phyloP scores from a whole-genome alignment of 2,329 filamentous ascomycete species.

The Fusarium sp. region DNA sequence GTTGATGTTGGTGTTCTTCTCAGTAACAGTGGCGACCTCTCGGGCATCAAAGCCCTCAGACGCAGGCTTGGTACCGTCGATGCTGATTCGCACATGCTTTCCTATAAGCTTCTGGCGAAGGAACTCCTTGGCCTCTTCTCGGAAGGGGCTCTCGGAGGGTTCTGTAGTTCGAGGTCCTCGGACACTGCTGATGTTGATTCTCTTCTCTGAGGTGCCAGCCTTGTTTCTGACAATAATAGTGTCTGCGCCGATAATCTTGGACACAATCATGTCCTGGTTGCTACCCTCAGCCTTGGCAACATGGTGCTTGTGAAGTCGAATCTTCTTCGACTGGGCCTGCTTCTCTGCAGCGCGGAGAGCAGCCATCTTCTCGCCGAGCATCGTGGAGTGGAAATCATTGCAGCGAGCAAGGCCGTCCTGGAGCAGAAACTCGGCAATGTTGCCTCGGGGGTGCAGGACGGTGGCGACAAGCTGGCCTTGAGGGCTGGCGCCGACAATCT shows the following conservation, averaged over 20 bases:
- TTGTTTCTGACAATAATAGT: constrained; percentile 90
- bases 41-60: constrained; percentile 92
- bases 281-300: constrained; percentile 75
- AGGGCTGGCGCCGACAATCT: constrained; percentile 87
- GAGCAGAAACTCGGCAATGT: constrained; percentile 91
- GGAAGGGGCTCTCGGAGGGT: constrained; percentile 87
- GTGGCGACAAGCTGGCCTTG: constrained; percentile 92
- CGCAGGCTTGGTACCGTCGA: constrained; percentile 92
- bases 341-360: constrained; percentile 88
- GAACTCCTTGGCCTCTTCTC: constrained; percentile 95
- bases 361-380: constrained; percentile 91
- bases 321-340: constrained; percentile 79
- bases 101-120: constrained; percentile 93
- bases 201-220: constrained; percentile 82
- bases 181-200: constrained; percentile 91
- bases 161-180: constrained; percentile 92
- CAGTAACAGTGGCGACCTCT: constrained; percentile 89
- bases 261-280: constrained; percentile 84
- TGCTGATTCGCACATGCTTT: constrained; percentile 90
- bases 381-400: constrained; percentile 94
- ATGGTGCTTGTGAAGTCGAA: constrained; percentile 85
- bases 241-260: constrained; percentile 88
- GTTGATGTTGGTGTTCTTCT: constrained; percentile 88
- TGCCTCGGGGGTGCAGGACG: constrained; percentile 89
- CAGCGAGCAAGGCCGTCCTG: constrained; percentile 91